Evolutionary conservation across 2,329 filamentous ascomycete species (phyloP).

Genomic region (Rhytidhysteron rufulum): DNA sequence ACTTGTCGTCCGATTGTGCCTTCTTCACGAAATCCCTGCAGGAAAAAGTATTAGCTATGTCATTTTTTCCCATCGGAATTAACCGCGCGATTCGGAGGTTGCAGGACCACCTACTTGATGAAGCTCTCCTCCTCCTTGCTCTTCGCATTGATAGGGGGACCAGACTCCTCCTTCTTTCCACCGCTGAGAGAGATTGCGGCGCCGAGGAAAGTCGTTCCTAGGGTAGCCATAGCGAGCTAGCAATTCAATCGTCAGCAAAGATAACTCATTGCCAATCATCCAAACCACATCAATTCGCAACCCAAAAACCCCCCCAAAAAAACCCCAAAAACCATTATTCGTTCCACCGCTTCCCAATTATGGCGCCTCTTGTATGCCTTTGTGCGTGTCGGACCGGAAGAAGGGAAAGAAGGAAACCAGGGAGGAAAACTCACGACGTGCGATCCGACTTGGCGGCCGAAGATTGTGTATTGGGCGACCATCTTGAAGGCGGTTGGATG

Average conservation of each 20-base stretch:
- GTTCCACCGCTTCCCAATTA: too few species aligned
- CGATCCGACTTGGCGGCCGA: slow-evolving; percentile 52
- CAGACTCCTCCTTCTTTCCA: slow-evolving; percentile 39
- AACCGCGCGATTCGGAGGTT: too few species aligned
- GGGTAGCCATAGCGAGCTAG: slow-evolving; percentile 59
- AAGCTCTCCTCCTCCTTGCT: slow-evolving; percentile 67
- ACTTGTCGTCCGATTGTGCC: slow-evolving; percentile 26
- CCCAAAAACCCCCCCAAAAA: too few species aligned
- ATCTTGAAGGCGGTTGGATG: slow-evolving; percentile 35
- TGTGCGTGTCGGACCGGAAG: slow-evolving; percentile 5
- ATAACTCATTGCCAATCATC: not conserved
- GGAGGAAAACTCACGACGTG: slow-evolving; percentile 45
- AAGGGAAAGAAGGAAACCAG: slow-evolving; percentile 1
- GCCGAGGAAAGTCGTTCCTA: slow-evolving; percentile 27
- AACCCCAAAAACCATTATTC: too few species aligned
- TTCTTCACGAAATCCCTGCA: slow-evolving; percentile 37
- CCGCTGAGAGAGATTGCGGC: slow-evolving; percentile 34
- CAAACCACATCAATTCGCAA: too few species aligned
- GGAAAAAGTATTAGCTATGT: slow-evolving; percentile 8
- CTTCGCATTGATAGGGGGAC: slow-evolving; percentile 59
- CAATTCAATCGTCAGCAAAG: slow-evolving; percentile 7
- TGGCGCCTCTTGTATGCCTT: too few species aligned
- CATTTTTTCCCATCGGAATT: not conserved
- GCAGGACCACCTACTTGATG: slow-evolving; percentile 55
- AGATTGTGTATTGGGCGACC: slow-evolving; percentile 51